These are phyloP conservation scores for Hypomyces rosellus DNA, from an alignment of 2,329 filamentous ascomycete genomes.

Conservation along the genomic window DNA sequence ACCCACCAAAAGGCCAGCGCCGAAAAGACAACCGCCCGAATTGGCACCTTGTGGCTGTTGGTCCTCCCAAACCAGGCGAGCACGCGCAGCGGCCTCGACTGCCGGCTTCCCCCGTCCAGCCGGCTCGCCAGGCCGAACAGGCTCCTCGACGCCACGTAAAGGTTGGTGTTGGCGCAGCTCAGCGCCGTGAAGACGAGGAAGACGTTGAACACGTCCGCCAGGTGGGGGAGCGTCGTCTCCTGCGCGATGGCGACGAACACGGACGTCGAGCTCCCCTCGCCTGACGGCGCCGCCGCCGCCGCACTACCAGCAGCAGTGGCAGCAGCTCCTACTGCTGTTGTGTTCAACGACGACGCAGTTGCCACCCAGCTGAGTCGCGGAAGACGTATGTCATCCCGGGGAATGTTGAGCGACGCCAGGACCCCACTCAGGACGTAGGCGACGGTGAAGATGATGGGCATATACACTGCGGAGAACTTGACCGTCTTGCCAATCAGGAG, in stretches of 20 bases:
- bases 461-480: slow-evolving; percentile 20
- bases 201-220: slow-evolving; percentile 24
- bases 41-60: slow-evolving; percentile 27
- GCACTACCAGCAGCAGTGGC: too few relatives aligned
- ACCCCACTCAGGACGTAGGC: slow-evolving; percentile 22
- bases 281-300: too few relatives aligned
- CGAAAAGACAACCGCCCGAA: slow-evolving; percentile 32
- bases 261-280: slow-evolving; percentile 11
- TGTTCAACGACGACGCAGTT: neutral
- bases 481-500: slow-evolving; percentile 20
- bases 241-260: slow-evolving; percentile 23
- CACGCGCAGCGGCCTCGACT: slow-evolving; percentile 18
- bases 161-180: slow-evolving; percentile 27
- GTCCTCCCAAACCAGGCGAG: slow-evolving; percentile 28
- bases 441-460: slow-evolving; percentile 20
- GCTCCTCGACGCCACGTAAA: slow-evolving; percentile 29
- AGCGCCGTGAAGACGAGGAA: slow-evolving; percentile 28
- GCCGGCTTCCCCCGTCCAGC: slow-evolving; percentile 20
- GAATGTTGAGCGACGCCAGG: slow-evolving; percentile 21
- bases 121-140: slow-evolving; percentile 26
- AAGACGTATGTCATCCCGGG: slow-evolving; percentile 15
- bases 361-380: slow-evolving; percentile 20
- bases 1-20: slow-evolving; percentile 34
- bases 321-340: too few relatives aligned
- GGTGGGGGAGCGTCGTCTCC: slow-evolving; percentile 10